Evolutionary conservation across 768 basidiomycete genomes (phyloP).

Genomic region (Cystoderma amianthinum): DNA sequence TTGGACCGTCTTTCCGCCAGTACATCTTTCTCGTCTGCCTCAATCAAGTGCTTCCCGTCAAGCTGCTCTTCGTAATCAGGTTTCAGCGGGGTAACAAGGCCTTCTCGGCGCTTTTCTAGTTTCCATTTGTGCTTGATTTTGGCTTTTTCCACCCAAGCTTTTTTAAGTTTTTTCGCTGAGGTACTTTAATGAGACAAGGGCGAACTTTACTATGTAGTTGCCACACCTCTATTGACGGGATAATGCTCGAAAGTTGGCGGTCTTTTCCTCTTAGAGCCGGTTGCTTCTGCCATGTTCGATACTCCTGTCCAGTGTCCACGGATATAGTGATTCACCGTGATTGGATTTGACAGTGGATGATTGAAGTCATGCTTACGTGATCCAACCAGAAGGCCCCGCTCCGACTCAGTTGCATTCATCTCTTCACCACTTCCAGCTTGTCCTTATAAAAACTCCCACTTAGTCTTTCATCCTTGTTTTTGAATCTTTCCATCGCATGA

Average conservation of each 20-base stretch:
- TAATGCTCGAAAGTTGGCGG: constrained; percentile 70
- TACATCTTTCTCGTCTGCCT: neutral
- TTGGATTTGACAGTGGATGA: neutral
- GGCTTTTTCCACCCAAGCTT: constrained; percentile 68
- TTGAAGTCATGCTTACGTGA: constrained; percentile 18
- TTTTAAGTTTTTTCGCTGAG: constrained; percentile 75
- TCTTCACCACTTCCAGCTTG: constrained; percentile 19
- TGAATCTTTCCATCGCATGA: constrained; percentile 73
- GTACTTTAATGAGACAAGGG: constrained; percentile 1
- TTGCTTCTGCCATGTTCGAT: constrained; percentile 13
- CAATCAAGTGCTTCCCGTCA: too few species aligned
- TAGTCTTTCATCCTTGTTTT: constrained; percentile 33
- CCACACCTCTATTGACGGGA: constrained; percentile 54
- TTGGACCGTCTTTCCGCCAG: too few species aligned
- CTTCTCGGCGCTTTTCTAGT: constrained; percentile 52
- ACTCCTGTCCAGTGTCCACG: neutral
- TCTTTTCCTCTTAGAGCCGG: constrained; percentile 37
- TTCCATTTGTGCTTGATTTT: constrained; percentile 81
- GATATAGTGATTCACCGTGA: too few species aligned
- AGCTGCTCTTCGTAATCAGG: constrained; percentile 9
- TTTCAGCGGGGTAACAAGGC: constrained; percentile 11
- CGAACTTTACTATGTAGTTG: neutral
- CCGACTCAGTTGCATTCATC: constrained; percentile 14
- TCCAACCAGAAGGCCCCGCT: constrained; percentile 9
- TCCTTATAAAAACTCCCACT: constrained; percentile 31